These are phyloP conservation scores for Peziza echinospora DNA, from an alignment of 495 filamentous ascomycete species.

Conservation along the genomic window DNA sequence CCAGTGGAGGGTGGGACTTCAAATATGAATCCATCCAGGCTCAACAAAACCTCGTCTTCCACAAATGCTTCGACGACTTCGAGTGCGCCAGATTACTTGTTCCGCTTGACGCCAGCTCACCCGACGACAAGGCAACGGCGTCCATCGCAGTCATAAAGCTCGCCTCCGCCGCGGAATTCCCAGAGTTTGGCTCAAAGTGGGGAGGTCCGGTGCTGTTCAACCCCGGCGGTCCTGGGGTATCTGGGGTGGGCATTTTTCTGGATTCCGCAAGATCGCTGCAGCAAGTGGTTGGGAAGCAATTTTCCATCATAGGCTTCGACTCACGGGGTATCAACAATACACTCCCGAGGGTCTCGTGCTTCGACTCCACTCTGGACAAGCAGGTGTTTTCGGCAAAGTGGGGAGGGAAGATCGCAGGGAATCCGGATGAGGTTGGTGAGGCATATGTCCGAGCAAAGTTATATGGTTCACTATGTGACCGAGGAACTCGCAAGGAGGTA, in stretches of 20 bases:
- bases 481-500: constrained; percentile 2
- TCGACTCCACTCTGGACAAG: constrained; percentile 16
- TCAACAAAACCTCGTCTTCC: constrained; percentile 16
- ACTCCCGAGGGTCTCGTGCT: constrained; percentile 29
- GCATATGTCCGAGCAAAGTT: constrained; percentile 5
- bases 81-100: constrained; percentile 27
- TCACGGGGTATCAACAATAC: constrained; percentile 34
- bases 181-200: constrained; percentile 11
- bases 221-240: constrained; percentile 32
- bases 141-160: constrained; percentile 26
- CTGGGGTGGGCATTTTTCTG: constrained; percentile 24
- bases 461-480: constrained; percentile 2
- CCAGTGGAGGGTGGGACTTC: not conserved
- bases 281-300: constrained; percentile 25
- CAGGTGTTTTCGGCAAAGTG: constrained; percentile 3
- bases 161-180: constrained; percentile 22
- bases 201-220: constrained; percentile 31
- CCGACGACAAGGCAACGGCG: constrained; percentile 21
- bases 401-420: constrained; percentile 4
- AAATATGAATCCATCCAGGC: constrained; percentile 11
- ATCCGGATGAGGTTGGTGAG: constrained; percentile 3
- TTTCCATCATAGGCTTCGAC: constrained; percentile 35
- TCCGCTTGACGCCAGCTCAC: constrained; percentile 29
- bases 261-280: constrained; percentile 24
- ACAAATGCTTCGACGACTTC: constrained; percentile 23